These are phyloP conservation scores for Moesziomyces sp. DNA, from an alignment of 1,284 basidiomycete genomes.

Conservation along the genomic window DNA sequence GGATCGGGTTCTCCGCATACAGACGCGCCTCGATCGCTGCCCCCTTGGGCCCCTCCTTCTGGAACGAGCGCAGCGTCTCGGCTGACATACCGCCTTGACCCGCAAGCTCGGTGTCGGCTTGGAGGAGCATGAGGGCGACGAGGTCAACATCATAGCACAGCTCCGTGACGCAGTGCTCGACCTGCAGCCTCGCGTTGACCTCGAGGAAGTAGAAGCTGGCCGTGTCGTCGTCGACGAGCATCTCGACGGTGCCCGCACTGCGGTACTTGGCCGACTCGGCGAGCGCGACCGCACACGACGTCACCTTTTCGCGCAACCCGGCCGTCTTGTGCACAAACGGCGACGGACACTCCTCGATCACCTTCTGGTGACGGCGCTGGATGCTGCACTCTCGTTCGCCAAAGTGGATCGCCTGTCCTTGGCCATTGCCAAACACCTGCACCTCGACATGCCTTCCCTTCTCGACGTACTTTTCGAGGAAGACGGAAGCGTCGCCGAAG, in stretches of 20 bases:
- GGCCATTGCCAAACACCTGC: constrained; percentile 78
- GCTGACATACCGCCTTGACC: constrained; percentile 68
- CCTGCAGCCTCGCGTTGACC: constrained; percentile 79
- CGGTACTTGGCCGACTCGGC: constrained; percentile 73
- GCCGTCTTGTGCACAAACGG: constrained; percentile 70
- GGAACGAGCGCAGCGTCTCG: constrained; percentile 58
- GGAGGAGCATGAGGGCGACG: constrained; percentile 76
- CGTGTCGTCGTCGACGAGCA: constrained; percentile 74
- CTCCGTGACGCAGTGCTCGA: constrained; percentile 78
- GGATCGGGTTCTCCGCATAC: constrained; percentile 76
- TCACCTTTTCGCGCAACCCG: constrained; percentile 69
- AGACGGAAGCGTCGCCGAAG: constrained; percentile 74
- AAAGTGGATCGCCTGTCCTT: constrained; percentile 74
- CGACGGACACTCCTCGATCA: constrained; percentile 77
- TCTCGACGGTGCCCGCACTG: constrained; percentile 78
- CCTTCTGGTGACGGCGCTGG: constrained; percentile 79
- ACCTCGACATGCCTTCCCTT: constrained; percentile 71
- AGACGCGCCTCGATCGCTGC: constrained; percentile 75
- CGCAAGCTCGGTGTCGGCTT: constrained; percentile 68
- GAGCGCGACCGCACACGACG: constrained; percentile 72
- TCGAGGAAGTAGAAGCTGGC: constrained; percentile 78
- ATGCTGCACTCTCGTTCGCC: constrained; percentile 75
- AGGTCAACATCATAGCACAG: constrained; percentile 66
- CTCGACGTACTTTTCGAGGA: constrained; percentile 76
- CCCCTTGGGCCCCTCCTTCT: constrained; percentile 63